Percentiles rank a stretch among this genome's conserved stretches.
Evolutionary conservation across 768 basidiomycete genomes (phyloP).

Genomic region (Hericium alpestre): DNA sequence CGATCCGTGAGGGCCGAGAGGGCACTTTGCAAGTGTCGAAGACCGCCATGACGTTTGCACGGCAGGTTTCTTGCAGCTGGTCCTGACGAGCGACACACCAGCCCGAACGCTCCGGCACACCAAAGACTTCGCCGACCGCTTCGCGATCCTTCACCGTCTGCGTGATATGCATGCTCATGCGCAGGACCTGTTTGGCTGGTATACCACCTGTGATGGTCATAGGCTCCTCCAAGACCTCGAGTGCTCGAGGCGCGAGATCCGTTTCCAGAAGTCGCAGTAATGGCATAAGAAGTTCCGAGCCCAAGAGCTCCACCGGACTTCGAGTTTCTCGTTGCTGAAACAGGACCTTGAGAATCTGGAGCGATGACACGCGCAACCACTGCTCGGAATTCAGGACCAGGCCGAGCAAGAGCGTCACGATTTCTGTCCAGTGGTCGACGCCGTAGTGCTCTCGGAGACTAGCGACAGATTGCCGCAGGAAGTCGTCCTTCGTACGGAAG

Average conservation of each 20-base stretch:
- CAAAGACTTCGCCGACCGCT: conserved; percentile 58
- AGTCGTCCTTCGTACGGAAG: conserved; percentile 89
- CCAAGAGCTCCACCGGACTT: conserved; percentile 60
- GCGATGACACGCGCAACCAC: conserved; percentile 72
- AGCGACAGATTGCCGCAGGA: conserved; percentile 78
- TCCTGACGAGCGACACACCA: conserved; percentile 77
- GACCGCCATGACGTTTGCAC: conserved; percentile 73
- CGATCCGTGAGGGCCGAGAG: conserved; percentile 57
- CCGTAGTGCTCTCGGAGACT: conserved; percentile 82
- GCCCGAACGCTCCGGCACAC: conserved; percentile 71
- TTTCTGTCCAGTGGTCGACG: conserved; percentile 62
- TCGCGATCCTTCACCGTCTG: conserved; percentile 25
- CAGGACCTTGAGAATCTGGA: conserved; percentile 83
- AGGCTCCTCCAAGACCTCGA: conserved; percentile 91
- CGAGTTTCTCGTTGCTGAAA: conserved; percentile 79
- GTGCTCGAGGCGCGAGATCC: conserved; percentile 71
- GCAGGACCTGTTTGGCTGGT: conserved; percentile 75
- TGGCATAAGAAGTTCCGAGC: conserved; percentile 85
- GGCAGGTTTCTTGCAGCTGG: conserved; percentile 47
- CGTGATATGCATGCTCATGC: conserved; percentile 77
- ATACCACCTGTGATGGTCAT: conserved; percentile 68
- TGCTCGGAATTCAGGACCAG: conserved; percentile 73
- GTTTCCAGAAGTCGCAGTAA: conserved; percentile 81
- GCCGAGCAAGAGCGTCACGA: conserved; percentile 78
- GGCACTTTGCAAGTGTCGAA: conserved; percentile 75